Base-by-base conservation (phyloP, 1,284 basidiomycete species). In the Naganishia cerealis region DNA sequence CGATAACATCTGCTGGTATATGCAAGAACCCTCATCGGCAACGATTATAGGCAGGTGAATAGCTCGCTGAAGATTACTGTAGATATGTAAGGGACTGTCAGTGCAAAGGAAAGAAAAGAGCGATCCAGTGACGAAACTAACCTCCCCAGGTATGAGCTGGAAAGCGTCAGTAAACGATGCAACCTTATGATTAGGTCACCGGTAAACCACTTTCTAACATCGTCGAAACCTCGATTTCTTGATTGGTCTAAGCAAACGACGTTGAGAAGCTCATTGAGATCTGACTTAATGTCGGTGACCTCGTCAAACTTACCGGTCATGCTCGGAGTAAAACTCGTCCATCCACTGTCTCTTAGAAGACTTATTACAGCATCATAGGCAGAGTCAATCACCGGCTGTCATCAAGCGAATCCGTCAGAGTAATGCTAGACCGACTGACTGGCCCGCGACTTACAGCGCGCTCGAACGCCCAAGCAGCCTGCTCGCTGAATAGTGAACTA, bases 1-100 rank as follows among this genome's bases (percentile, higher is more conserved):
- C 33, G 90, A 84, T 33, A 57, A 29, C 78, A 97, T 96, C 77
- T 94, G 92, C 70, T 91, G 87, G 77, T 94, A 96, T 33, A 98
- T 81, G 74, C 87, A 87, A 79, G 92, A 90, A 55, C 90, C 85
- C 72, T 92, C 92, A 79, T 94, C 91, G 0, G 94, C 94, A 1
- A 99, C 89, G 40, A 92, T 83, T 73, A 90, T 92, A 16, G 88
- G 87, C 2, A 99, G 84, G 42, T 89, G 82, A 65, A 98, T 81
- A 0, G 89, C 88, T 16, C 86, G 84, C 73, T 88, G 87, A n/a
- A 96, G 83, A 75, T 95, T 92, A 66, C 92, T 94, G 73, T 15
- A 70, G 21, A n/a, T 52, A 43, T 12, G 9, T n/a, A 26, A 1
- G 42, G 66, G n/a, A 54, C 57, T 36, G 40, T 57, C 50, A 52